A percentile compares a stretch with the other conserved stretches of the same genome.
These are phyloP conservation scores for Lasiosphaeria ovina DNA, from an alignment of 495 filamentous ascomycete genomes.

Conservation along the genomic window DNA sequence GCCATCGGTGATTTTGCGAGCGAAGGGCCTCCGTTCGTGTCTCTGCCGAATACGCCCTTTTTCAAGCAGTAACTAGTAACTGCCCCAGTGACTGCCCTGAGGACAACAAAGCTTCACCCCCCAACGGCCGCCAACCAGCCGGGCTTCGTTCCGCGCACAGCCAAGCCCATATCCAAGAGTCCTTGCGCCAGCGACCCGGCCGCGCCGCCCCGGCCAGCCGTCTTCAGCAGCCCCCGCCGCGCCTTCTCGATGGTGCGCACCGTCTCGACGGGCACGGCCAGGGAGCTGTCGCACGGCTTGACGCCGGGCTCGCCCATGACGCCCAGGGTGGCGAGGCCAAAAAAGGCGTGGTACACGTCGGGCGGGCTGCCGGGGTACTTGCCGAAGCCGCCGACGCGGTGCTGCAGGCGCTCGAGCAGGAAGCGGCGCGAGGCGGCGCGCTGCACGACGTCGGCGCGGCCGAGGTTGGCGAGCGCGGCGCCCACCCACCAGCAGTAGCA, in stretches of 20 bases:
- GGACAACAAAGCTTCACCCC: not conserved
- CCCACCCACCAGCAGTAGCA: slow-evolving; percentile 93
- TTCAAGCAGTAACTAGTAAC: no score
- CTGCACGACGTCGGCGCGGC: slow-evolving; percentile 59
- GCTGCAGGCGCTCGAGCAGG: slow-evolving; percentile 85
- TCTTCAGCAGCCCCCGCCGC: slow-evolving; percentile 30
- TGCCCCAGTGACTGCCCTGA: no score
- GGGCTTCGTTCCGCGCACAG: slow-evolving; percentile 15
- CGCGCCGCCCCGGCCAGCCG: slow-evolving; percentile 13
- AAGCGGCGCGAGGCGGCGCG: slow-evolving; percentile 64
- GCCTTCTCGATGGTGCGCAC: slow-evolving; percentile 44
- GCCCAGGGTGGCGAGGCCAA: slow-evolving; percentile 77
- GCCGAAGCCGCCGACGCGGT: slow-evolving; percentile 84
- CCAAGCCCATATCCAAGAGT: slow-evolving; percentile 27
- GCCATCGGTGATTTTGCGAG: no score
- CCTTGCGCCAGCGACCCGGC: slow-evolving; percentile 13
- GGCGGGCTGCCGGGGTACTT: slow-evolving; percentile 79
- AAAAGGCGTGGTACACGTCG: slow-evolving; percentile 87
- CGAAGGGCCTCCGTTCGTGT: no score
- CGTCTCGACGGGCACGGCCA: slow-evolving; percentile 61
- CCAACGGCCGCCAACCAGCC: slow-evolving; percentile 16
- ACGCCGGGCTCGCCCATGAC: slow-evolving; percentile 61
- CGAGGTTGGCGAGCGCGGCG: slow-evolving; percentile 68
- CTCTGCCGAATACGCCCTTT: no score
- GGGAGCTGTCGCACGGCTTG: slow-evolving; percentile 60